These are phyloP conservation scores for Chytriomyces confervae DNA, from an alignment of 192 early-diverging fungal species.

Conservation along the genomic window DNA sequence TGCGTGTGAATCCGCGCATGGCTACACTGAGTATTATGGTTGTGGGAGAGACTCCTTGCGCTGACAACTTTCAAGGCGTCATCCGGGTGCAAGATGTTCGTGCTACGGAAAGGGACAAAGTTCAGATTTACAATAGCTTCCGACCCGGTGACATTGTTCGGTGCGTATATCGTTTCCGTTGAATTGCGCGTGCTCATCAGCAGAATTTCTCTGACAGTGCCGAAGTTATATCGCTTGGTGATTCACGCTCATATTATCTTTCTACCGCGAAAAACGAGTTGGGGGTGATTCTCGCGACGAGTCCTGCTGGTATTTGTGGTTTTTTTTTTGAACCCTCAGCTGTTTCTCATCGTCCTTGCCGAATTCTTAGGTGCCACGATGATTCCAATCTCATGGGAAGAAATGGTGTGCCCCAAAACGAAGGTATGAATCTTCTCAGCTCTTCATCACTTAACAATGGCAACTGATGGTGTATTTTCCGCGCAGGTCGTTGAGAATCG, in stretches of 20 bases:
- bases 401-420: conserved; percentile 97
- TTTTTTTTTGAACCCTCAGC: background rate
- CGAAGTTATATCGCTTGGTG: conserved; percentile 87
- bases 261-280: conserved; percentile 92
- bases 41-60: conserved; percentile 72
- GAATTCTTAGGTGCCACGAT: conserved; percentile 65
- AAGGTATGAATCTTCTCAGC: conserved; percentile 46
- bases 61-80: conserved; percentile 76
- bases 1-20: conserved; percentile 85
- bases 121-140: conserved; percentile 89
- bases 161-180: background rate
- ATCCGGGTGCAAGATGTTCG: conserved; percentile 93
- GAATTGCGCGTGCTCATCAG: background rate
- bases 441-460: background rate
- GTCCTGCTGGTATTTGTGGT: conserved; percentile 67
- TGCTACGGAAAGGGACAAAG: conserved; percentile 92
- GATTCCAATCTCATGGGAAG: conserved; percentile 96
- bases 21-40: conserved; percentile 93
- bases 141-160: conserved; percentile 91
- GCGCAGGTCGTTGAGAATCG: conserved; percentile 74
- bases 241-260: conserved; percentile 86
- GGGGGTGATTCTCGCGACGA: conserved; percentile 93
- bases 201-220: conserved; percentile 34
- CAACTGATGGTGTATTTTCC: background rate
- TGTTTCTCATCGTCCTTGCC: background rate